Evolutionary conservation across 768 basidiomycete species (phyloP), one percentile per base, ranked within the genome.

Genomic region (Suillus ampliporus): DNA sequence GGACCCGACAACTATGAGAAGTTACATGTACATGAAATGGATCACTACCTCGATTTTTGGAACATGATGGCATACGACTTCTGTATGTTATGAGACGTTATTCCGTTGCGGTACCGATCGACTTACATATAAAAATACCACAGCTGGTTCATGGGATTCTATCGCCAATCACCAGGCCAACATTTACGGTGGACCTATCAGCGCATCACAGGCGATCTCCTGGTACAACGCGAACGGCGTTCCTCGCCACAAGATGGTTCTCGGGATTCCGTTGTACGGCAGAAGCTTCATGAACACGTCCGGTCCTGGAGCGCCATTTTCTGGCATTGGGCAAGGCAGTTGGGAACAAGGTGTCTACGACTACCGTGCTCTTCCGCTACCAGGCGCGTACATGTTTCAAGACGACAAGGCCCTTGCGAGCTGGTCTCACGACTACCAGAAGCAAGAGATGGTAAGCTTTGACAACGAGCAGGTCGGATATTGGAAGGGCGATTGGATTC

Each of bases 11-110:
- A 97, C 68, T 95, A 94, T 77, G 79, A 88, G 73, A 92, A 89
- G 67, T 80, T 99, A 8, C 83, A 87, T 63, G 81, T 95, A 51
- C 78, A 75, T 26, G 92, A 92, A 64, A 99, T 99, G 96, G 90
- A 95, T 72, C 82, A 82, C 63, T 89, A 84, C 62, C 87, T 99
- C 26, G 92, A 94, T 70, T 95, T 98, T 74, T 99, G 95, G 96
- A 99, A 99, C 73, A 77, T 99, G 74, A 99, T 99, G 97, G 88
- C 90, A 1, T 94, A 94, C 67, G 92, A 94, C 72, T 94, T 90
- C 69, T 85, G 90, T 90, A 66, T 60, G 83, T 76, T 34, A 44
- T 23, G 26, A 38, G 46, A 41, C 28, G 47, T 52, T 31, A 6
- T 31, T 26, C 35, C 15, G 44, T 60, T 23, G 31, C 64, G 48